Base-by-base conservation (phyloP, 306 rosid genomes). In the Fragaria ananassa region DNA sequence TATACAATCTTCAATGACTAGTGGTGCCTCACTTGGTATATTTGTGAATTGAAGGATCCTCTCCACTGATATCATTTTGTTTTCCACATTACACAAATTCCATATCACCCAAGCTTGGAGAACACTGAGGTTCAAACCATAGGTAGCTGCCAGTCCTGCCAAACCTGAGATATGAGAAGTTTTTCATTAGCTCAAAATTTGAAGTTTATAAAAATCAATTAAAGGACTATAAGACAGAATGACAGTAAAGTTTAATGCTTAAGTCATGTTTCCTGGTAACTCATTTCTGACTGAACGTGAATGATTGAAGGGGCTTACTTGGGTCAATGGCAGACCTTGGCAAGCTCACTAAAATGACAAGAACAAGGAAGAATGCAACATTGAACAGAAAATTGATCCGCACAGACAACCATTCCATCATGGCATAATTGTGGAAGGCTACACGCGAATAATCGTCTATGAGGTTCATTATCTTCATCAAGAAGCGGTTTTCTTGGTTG, bases 51-150 rank as follows among this genome's bases (percentile, higher is more conserved):
- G 81, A 35, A 81, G 67, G 25, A 81, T 70, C 65, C 84, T 76
- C 71, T 81, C 84, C 5, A 81, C 81, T 27, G 84, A 81, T 37
- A 81, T 76, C 62, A 76, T 81, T 27, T 76, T 76, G 77, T 76
- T 81, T 53, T 81, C 84, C 57, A 76, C 69, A 17, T 71, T 76
- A 72, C 81, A 76, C 25, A 76, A 58, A 23, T 63, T 76, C 84
- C 84, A 81, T 70, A 76, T 70, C 7, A 81, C 69, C 81, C 81
- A 81, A 62, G 72, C 78, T 53, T 81, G 84, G 15, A 76, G 69
- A 71, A 81, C 78, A 68, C 76, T 81, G 15, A 81, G 69, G 65
- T 76, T 81, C 14, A 81, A 74, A 25, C 84, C 84, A 23, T 81
- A 81, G 14, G 84, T 81, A 18, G 78, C 80, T 12, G 77, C 77